A percentile compares a stretch with the other conserved stretches of the same genome.
Conservation (phyloP, 148 eudicot species). For the Camellia sinensis region DNA sequence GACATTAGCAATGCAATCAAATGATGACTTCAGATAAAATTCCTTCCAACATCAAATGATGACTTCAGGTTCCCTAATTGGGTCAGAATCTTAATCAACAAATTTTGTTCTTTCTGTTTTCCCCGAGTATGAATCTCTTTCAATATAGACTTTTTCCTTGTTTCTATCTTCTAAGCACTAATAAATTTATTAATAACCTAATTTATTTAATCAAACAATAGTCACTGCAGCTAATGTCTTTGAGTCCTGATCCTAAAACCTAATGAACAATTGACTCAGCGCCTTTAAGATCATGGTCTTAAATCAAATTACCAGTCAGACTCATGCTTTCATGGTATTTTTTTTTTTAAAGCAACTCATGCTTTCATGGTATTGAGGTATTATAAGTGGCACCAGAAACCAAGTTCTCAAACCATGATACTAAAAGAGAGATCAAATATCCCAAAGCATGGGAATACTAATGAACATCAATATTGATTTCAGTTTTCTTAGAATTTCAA, state of each 20-base stretch:
- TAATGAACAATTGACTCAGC: background rate
- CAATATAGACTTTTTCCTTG: background rate
- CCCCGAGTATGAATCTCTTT: background rate
- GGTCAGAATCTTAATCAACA: background rate
- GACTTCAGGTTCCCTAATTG: background rate
- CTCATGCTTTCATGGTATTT: too few species aligned
- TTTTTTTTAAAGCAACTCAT: too few species aligned
- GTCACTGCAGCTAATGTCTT: background rate
- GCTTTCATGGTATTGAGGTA: too few species aligned
- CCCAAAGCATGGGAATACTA: too few species aligned
- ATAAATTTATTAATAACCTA: background rate
- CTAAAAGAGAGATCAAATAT: too few species aligned
- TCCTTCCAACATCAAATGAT: background rate
- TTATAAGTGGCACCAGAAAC: too few species aligned
- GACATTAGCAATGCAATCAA: background rate
- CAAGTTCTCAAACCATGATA: too few species aligned
- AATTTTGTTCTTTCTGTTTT: too few species aligned
- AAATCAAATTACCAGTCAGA: too few species aligned
- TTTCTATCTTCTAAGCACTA: background rate
- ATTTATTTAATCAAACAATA: background rate
- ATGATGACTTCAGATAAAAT: background rate
- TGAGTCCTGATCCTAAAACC: background rate
- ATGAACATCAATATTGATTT: too few species aligned
- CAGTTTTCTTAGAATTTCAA: too few species aligned
- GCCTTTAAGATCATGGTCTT: background rate